Conservation (phyloP, 805 yeast species). For the Spencermartinsiella europaea region DNA sequence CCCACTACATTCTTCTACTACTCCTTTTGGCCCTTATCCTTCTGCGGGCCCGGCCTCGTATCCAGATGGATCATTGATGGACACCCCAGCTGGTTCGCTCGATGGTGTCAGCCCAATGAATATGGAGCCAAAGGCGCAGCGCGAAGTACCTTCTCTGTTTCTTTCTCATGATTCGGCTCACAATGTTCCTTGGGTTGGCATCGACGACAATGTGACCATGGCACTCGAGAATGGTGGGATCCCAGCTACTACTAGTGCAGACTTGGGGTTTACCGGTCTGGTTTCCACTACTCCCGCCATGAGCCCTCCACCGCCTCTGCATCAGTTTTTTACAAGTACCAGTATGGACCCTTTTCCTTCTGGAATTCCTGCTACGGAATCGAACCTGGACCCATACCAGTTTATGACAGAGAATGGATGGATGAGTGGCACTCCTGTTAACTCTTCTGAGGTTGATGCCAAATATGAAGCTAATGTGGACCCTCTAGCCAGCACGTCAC, state of each 20-base stretch:
- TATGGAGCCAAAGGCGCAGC: neutral
- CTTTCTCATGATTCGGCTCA: neutral
- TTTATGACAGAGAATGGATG: neutral
- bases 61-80: constrained; percentile 1
- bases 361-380: neutral
- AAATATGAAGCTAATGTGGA: neutral
- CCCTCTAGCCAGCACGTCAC: neutral
- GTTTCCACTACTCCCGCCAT: neutral
- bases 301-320: neutral
- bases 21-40: neutral
- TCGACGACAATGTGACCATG: constrained; percentile 4
- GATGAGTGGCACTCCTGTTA: neutral
- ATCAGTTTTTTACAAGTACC: neutral
- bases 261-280: neutral
- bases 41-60: neutral
- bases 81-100: neutral
- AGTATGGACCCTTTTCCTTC: neutral
- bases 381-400: neutral
- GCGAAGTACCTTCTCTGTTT: neutral
- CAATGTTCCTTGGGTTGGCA: constrained; percentile 1
- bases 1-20: neutral
- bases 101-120: neutral
- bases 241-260: constrained; percentile 1
- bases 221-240: constrained; percentile 4
- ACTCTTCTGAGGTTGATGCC: neutral